Evolutionary conservation across 2,329 filamentous ascomycete genomes (phyloP), one percentile per base, ranked within the genome.

Genomic region (Aureobasidium sp.): DNA sequence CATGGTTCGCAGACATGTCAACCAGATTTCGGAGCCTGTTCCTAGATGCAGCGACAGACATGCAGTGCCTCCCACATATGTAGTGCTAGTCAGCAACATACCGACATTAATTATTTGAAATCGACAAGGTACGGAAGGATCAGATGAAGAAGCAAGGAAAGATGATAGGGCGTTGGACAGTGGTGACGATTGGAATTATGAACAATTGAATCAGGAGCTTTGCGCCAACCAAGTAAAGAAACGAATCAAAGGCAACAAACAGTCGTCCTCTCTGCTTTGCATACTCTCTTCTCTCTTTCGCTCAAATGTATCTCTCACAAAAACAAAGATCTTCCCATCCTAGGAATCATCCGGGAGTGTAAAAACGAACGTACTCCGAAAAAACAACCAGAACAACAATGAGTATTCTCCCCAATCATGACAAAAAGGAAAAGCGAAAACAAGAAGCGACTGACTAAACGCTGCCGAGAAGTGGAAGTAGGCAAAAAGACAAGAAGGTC

Each of bases 401-500:
- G 53, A 57, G 29, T 43, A 7, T 13, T 59, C 15, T 47, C 37
- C 52, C 53, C 53, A 46, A 57, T 32, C 55, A 39, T 47, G 43
- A 47, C 43, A 37, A 15, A 39, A 39, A 46, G 53, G 15, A 48
- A 37, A 48, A 15, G 15, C 12, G 32, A 48, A 47, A 59, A 59
- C 43, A 59, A 55, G 55, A 59, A 59, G 43, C 55, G 55, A 59
- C 41, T 59, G 55, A 59, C 55, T 59, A 59, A 57, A 59, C 55
- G 55, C 55, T 59, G 55, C 34, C 32, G 32, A 59, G 43, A 51
- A 61, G 39, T 61, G 39, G 48, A 36, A 46, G 29, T 36, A 48
- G 48, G 48, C 37, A 53, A 44, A 43, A 46, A 46, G 39, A 61
- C 34, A 52, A 61, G n/a, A 27, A 48, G 48, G 34, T 29, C 15